phyloP scores from a whole-genome alignment of 2,329 filamentous ascomycete species.

The Penicillium sp. region DNA sequence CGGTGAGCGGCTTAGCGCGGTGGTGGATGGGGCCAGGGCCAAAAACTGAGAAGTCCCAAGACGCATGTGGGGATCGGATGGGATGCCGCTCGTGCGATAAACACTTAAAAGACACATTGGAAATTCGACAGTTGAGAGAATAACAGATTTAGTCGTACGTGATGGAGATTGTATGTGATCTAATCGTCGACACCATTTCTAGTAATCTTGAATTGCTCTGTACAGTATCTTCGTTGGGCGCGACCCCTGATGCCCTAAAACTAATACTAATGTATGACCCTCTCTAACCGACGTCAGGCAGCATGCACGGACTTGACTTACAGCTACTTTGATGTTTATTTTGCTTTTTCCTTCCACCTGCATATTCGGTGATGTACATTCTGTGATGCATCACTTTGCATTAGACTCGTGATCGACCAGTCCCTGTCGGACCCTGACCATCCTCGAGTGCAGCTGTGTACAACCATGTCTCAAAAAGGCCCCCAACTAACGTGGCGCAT shows the following conservation, averaged over 20 bases:
- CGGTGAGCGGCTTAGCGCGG: conserved; percentile 34
- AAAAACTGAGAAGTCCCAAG: neutral
- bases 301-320: neutral
- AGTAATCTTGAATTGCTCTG: too few species aligned
- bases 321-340: neutral
- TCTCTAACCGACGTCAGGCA: conserved; percentile 6
- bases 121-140: neutral
- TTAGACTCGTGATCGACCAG: conserved; percentile 4
- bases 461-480: neutral
- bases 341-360: neutral
- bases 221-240: neutral
- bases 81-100: conserved; percentile 2
- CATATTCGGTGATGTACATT: conserved; percentile 5
- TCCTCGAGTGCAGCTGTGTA: neutral
- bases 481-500: neutral
- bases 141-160: neutral
- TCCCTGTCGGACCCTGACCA: neutral
- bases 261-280: neutral
- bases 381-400: conserved; percentile 1
- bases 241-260: conserved; percentile 8
- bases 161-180: neutral
- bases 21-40: conserved; percentile 23
- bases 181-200: neutral
- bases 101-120: neutral
- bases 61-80: conserved; percentile 30